These are phyloP conservation scores for Podospora conica DNA, from an alignment of 495 filamentous ascomycete genomes.

Conservation along the genomic window DNA sequence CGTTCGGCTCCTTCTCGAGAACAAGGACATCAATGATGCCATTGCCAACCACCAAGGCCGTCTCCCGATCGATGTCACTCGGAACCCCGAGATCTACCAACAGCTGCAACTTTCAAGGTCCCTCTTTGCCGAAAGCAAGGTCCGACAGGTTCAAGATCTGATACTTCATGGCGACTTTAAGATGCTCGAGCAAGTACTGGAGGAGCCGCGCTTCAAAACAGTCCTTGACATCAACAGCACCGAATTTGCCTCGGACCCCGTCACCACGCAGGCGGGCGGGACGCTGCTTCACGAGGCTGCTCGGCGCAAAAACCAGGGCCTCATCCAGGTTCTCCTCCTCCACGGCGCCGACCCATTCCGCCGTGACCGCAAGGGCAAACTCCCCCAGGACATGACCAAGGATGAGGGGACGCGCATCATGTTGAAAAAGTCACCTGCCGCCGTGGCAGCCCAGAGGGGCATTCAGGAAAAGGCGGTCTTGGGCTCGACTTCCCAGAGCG, in stretches of 20 bases:
- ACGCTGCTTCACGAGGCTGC: conserved; percentile 93
- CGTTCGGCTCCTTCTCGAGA: conserved; percentile 72
- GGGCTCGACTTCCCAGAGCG: conserved; percentile 59
- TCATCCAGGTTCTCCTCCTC: conserved; percentile 83
- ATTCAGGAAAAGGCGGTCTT: conserved; percentile 96
- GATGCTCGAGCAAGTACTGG: conserved; percentile 66
- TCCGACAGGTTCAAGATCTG: conserved; percentile 72
- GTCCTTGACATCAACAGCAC: conserved; percentile 84
- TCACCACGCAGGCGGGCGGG: conserved; percentile 68
- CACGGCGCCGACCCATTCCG: conserved; percentile 98
- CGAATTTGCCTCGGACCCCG: conserved; percentile 77
- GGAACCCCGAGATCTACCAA: conserved; percentile 91
- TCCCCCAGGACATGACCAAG: conserved; percentile 95
- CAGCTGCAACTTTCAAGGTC: conserved; percentile 87
- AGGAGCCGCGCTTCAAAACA: conserved; percentile 76
- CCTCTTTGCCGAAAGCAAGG: conserved; percentile 79
- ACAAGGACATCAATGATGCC: conserved; percentile 78
- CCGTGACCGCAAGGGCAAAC: conserved; percentile 87
- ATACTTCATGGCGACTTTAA: conserved; percentile 68
- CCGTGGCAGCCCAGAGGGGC: conserved; percentile 85
- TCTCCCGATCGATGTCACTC: conserved; percentile 79
- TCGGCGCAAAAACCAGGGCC: conserved; percentile 69
- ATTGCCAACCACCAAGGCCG: conserved; percentile 85
- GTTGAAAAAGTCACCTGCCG: conserved; percentile 89
- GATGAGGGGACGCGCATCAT: conserved; percentile 83